Base-by-base conservation (phyloP, 2,329 filamentous ascomycete genomes). In the Neonectria coccinea region DNA sequence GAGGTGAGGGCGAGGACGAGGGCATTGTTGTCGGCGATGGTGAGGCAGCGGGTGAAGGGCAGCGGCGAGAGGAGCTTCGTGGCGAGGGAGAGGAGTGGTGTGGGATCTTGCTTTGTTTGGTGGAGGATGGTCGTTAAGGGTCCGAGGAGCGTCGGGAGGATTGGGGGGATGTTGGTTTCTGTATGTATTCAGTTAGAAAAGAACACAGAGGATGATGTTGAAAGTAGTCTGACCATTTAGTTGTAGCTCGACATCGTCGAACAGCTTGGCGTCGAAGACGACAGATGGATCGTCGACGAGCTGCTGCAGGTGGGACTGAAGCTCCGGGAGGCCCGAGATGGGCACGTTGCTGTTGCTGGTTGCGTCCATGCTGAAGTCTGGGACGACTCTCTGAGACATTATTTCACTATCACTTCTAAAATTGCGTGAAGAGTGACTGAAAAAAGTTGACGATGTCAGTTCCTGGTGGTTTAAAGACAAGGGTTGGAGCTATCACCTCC, bases 231-330 rank as follows among this genome's bases (percentile, higher is more conserved):
- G 73, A 85, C 86, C 84, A 45, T 81, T 88, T 16, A 90, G 78
- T 71, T 89, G 86, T 4, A 89, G 81, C 70, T 86, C 84, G 48
- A 89, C 83, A 71, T 87, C 78, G 71, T 89, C 88, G 63, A 90
- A 85, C 2, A 89, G 79, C 68, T 84, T 84, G 11, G 78, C 76
- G 64, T 84, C 76, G 39, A 86, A 77, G 0, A 79, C 74, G 1
- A 81, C 74, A 0, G 78, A 77, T 18, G 83, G 78, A 64, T 84
- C 80, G 27, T 77, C 73, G 18, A 81, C 66, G n/a, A 89, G 78
- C 29, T 82, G 76, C 55, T 84, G 79, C 16, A 90, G 79, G 73
- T 90, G 88, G 22, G 73, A 74, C 53, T 85, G 80, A 22, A 90
- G 81, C 68, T 87, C 85, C 22, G 84, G 79, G 18, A 89, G 78